Conservation (phyloP, 2,329 filamentous ascomycete species). For the Eurotiales sp. region DNA sequence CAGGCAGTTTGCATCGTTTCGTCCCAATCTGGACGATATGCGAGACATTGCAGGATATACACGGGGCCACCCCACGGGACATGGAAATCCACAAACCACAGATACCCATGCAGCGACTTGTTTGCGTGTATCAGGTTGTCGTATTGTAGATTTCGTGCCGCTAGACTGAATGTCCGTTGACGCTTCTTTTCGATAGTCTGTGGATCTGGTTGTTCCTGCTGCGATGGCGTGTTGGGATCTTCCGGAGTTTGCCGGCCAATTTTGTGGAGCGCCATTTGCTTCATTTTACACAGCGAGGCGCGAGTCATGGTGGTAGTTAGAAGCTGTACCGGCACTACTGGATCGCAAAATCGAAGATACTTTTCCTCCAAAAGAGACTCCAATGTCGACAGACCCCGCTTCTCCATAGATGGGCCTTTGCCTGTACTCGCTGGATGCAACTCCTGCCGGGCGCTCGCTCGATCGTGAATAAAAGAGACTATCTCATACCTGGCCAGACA, state of each 20-base stretch:
- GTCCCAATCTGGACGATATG: not conserved
- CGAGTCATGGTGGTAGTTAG: constrained; percentile 10
- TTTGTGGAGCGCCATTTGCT: not conserved
- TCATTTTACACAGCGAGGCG: constrained; percentile 4
- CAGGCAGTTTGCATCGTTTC: not conserved
- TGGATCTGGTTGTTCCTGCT: not conserved
- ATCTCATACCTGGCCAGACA: constrained; percentile 47
- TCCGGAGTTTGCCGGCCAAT: not conserved
- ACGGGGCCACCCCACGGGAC: not conserved
- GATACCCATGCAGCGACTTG: not conserved
- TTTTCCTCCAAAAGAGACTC: constrained; percentile 1
- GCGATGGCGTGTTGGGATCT: not conserved
- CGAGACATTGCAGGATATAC: not conserved
- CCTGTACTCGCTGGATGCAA: not conserved
- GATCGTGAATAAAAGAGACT: not conserved
- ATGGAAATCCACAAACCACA: constrained; percentile 1
- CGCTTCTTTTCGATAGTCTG: not conserved
- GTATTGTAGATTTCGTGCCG: not conserved
- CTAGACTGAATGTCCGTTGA: not conserved
- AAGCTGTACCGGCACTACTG: constrained; percentile 10
- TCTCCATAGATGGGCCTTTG: not conserved
- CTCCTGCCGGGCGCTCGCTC: not conserved
- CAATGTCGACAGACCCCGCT: not conserved
- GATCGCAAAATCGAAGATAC: constrained; percentile 13
- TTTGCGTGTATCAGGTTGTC: not conserved